These are phyloP conservation scores for Alternaria sp. DNA, from an alignment of 2,329 filamentous ascomycete genomes.

Conservation along the genomic window DNA sequence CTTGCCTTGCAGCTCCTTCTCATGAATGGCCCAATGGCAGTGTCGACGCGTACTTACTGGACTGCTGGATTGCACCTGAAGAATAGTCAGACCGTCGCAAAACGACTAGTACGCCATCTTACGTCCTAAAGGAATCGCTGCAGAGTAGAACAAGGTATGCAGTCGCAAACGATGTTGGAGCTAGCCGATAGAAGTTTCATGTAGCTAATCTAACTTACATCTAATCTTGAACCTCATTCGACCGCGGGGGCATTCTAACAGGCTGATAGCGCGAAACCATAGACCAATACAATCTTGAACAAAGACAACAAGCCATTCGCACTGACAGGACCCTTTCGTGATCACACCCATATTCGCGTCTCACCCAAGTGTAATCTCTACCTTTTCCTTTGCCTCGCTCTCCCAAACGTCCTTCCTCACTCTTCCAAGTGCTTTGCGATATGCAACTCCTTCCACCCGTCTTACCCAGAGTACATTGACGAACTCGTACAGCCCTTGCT, in stretches of 20 bases:
- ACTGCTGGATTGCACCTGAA: background rate
- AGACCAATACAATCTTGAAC: background rate
- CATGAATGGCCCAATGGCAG: background rate
- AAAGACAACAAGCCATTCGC: background rate
- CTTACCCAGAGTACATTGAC: conserved; percentile 35
- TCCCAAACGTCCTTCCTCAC: conserved; percentile 25
- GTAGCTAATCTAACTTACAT: background rate
- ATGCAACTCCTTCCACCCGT: conserved; percentile 25
- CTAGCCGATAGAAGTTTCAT: background rate
- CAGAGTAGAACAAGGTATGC: background rate
- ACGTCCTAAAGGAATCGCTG: background rate
- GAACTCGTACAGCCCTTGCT: conserved; percentile 22
- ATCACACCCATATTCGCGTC: background rate
- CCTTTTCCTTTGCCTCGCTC: background rate
- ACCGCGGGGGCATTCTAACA: background rate
- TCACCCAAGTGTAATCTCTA: background rate
- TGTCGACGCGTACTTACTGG: background rate
- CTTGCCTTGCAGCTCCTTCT: background rate
- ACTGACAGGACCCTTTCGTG: background rate
- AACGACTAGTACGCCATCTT: background rate
- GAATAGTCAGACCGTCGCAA: background rate
- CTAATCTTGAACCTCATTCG: background rate
- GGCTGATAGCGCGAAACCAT: background rate
- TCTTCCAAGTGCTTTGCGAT: conserved; percentile 30
- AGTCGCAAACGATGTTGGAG: background rate